Evolutionary conservation across 2,329 filamentous ascomycete species (phyloP), one percentile per base, ranked within the genome.

Genomic region (Scytalidium sp.): DNA sequence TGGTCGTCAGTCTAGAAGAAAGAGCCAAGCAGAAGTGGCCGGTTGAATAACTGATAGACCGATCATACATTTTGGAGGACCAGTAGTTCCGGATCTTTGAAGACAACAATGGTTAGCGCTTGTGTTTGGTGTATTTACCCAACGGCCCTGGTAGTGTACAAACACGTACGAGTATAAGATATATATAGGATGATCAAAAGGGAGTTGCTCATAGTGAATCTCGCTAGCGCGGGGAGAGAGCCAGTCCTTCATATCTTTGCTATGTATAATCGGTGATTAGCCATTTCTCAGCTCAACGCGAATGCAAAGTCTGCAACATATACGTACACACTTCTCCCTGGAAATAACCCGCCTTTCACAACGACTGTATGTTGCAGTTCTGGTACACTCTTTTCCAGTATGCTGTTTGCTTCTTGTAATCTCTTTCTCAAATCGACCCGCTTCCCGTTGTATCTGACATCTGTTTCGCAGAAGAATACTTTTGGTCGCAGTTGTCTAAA

Each of bases 41-140:
- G n/a, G n/a, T n/a, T n/a, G n/a, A n/a, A n/a, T n/a, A n/a, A n/a
- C n/a, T n/a, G n/a, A n/a, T n/a, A n/a, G n/a, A n/a, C n/a, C n/a
- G n/a, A n/a, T n/a, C 55, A 93, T 92, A 52, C 87, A 90, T 60
- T 93, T 93, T 9, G 89, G 89, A 20, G 80, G 81, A 3, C 89
- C 89, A 0, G 89, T 93, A 6, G 88, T 93, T 7, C 25, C 25
- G 13, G 25, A 29, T 29, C 25, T 29, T 29, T 8, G 7, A 13
- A 29, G 25, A 29, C 13, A 29, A n/a, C n/a, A n/a, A n/a, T n/a
- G n/a, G n/a, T n/a, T n/a, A n/a, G n/a, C n/a, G n/a, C n/a, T n/a
- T n/a, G n/a, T n/a, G n/a, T n/a, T n/a, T n/a, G n/a, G n/a, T n/a
- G n/a, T n/a, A n/a, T n/a, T n/a, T n/a, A n/a, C n/a, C n/a, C n/a